These are phyloP conservation scores for Suillus hirtellus DNA, from an alignment of 768 basidiomycete species.

Conservation along the genomic window DNA sequence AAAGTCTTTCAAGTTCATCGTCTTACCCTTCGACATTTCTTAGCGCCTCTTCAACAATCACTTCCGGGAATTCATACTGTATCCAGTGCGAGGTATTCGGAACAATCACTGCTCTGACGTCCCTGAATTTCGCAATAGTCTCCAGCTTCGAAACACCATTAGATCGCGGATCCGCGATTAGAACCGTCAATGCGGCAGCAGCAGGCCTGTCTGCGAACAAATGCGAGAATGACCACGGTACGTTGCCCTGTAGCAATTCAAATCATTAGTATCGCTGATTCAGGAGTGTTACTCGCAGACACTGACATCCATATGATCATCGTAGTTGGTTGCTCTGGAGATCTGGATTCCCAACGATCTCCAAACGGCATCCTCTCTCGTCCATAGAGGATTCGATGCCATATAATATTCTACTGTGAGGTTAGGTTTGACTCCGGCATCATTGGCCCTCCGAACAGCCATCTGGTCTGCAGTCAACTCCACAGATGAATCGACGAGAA, in stretches of 20 bases:
- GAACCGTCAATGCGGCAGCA: constrained; percentile 8
- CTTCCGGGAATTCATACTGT: constrained; percentile 19
- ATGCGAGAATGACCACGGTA: constrained; percentile 21
- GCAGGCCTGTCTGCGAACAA: constrained; percentile 12
- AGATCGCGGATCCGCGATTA: constrained; percentile 13
- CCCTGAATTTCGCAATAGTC: constrained; percentile 10
- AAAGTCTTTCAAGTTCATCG: not conserved
- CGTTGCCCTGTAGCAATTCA: constrained; percentile 14
- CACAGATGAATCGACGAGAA: constrained; percentile 22
- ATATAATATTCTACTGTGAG: constrained; percentile 2
- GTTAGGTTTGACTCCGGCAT: not conserved
- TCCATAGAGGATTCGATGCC: constrained; percentile 11
- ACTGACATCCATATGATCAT: constrained; percentile 9
- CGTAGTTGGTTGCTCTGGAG: constrained; percentile 2
- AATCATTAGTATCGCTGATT: not conserved
- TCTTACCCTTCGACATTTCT: not conserved
- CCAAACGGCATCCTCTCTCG: constrained; percentile 10
- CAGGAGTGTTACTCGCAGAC: not conserved
- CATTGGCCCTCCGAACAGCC: not conserved
- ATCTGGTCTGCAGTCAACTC: constrained; percentile 7
- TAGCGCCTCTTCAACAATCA: constrained; percentile 17
- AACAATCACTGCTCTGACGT: constrained; percentile 15
- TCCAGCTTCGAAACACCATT: constrained; percentile 12
- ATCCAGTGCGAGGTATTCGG: constrained; percentile 19
- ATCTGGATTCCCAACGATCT: constrained; percentile 13